These are phyloP conservation scores for Saccharomycopsis vini DNA, from an alignment of 805 yeast species.

Conservation along the genomic window DNA sequence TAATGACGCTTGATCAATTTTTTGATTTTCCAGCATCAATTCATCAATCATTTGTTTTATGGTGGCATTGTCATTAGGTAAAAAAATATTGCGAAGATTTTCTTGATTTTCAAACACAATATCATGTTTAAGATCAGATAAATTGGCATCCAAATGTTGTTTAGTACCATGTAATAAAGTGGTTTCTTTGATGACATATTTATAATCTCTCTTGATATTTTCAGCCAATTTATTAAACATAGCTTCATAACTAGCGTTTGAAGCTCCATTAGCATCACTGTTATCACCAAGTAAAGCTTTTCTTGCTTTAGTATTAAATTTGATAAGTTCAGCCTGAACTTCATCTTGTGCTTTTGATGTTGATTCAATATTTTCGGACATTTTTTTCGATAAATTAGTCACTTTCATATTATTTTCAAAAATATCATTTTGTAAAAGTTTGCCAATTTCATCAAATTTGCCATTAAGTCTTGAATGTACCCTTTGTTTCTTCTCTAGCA, in stretches of 20 bases:
- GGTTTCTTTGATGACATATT: slow-evolving; percentile 2
- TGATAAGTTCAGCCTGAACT: slow-evolving; percentile 5
- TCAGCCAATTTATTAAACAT: not conserved
- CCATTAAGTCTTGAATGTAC: not conserved
- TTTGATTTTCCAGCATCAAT: slow-evolving; percentile 22
- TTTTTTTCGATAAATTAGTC: not conserved
- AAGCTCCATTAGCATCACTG: not conserved
- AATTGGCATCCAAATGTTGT: slow-evolving; percentile 15
- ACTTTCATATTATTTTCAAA: not conserved
- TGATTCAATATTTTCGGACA: slow-evolving; percentile 1
- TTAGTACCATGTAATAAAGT: slow-evolving; percentile 6
- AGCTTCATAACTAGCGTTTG: not conserved
- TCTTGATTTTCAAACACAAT: slow-evolving; percentile 14
- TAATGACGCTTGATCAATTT: slow-evolving; percentile 21
- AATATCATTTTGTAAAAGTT: not conserved
- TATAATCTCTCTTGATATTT: slow-evolving; percentile 1
- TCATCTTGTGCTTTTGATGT: slow-evolving; percentile 1
- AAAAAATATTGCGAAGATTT: not conserved
- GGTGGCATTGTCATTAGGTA: slow-evolving; percentile 17
- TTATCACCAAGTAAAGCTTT: too few species aligned
- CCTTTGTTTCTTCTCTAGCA: not conserved
- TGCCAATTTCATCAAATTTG: not conserved
- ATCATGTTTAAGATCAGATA: slow-evolving; percentile 15
- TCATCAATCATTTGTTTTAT: slow-evolving; percentile 20
- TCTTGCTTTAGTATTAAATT: not conserved